phyloP scores from a whole-genome alignment of 306 rosid genomes.

The Echinosophora koreensis region DNA sequence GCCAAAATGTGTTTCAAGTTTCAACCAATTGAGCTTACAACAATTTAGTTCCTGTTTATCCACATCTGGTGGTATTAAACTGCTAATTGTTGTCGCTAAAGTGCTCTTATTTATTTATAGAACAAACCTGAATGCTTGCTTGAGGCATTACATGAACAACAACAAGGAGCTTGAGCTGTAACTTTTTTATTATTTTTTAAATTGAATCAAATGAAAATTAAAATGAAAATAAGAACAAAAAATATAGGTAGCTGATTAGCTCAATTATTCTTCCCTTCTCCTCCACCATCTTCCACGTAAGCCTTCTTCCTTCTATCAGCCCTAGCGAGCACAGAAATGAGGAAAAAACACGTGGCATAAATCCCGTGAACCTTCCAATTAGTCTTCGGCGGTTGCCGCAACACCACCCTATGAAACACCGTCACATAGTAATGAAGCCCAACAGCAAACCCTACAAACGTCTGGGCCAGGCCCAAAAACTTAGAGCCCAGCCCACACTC shows the following conservation, averaged over 20 bases:
- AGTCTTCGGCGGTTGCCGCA: constrained; percentile 78
- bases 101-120: constrained; percentile 11
- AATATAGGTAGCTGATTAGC: background rate
- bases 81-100: background rate
- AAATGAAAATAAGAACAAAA: background rate
- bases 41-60: too few relatives aligned
- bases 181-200: background rate
- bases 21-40: too few relatives aligned
- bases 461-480: constrained; percentile 77
- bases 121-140: constrained; percentile 24
- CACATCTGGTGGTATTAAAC: background rate
- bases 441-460: constrained; percentile 64
- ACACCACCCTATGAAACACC: constrained; percentile 84
- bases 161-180: background rate
- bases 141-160: constrained; percentile 30
- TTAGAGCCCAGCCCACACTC: constrained; percentile 72
- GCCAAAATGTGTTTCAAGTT: too few relatives aligned
- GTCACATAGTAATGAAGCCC: constrained; percentile 89
- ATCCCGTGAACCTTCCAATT: constrained; percentile 88
- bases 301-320: constrained; percentile 84
- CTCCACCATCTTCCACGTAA: constrained; percentile 78
- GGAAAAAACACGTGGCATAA: constrained; percentile 75
- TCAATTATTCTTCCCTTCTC: constrained; percentile 75
- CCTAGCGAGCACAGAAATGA: constrained; percentile 58
- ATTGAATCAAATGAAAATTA: constrained; percentile 29